Evolutionary conservation across 148 eudicot genomes (phyloP).

Genomic region (Talinum fruticosum): DNA sequence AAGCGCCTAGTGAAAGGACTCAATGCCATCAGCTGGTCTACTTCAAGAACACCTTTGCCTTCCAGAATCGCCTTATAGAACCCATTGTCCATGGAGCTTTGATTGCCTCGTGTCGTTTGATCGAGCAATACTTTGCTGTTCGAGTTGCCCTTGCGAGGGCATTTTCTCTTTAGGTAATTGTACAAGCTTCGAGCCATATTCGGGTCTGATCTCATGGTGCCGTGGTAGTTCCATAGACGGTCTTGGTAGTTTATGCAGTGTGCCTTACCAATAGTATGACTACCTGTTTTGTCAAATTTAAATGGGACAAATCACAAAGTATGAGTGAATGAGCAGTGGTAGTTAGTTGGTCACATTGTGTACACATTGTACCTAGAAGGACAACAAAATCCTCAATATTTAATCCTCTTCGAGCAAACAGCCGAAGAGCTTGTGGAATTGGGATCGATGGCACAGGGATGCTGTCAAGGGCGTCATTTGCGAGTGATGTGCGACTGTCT

Average conservation of each 20-base stretch:
- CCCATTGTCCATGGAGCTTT: slow-evolving; percentile 35
- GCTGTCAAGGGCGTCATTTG: background rate
- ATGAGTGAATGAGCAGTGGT: no score
- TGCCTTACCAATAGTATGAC: background rate
- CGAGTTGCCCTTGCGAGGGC: slow-evolving; percentile 31
- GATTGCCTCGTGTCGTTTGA: slow-evolving; percentile 28
- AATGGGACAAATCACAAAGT: background rate
- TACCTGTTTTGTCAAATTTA: background rate
- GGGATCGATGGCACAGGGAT: background rate
- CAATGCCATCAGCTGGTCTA: slow-evolving; percentile 49
- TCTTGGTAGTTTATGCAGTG: slow-evolving; percentile 1
- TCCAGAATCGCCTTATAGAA: slow-evolving; percentile 37
- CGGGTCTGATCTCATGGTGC: background rate
- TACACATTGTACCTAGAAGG: background rate
- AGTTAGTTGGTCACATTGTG: no score
- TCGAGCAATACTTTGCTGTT: slow-evolving; percentile 32
- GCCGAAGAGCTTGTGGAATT: background rate
- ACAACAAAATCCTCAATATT: background rate
- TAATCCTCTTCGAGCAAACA: background rate
- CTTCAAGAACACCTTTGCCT: slow-evolving; percentile 33
- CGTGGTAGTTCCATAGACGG: slow-evolving; percentile 8
- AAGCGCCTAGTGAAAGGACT: slow-evolving; percentile 31
- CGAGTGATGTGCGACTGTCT: background rate
- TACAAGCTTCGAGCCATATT: slow-evolving; percentile 14
- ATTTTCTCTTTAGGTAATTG: slow-evolving; percentile 9